Evolutionary conservation across 2,329 filamentous ascomycete species (phyloP).

Genomic region (Penicillium sp.): DNA sequence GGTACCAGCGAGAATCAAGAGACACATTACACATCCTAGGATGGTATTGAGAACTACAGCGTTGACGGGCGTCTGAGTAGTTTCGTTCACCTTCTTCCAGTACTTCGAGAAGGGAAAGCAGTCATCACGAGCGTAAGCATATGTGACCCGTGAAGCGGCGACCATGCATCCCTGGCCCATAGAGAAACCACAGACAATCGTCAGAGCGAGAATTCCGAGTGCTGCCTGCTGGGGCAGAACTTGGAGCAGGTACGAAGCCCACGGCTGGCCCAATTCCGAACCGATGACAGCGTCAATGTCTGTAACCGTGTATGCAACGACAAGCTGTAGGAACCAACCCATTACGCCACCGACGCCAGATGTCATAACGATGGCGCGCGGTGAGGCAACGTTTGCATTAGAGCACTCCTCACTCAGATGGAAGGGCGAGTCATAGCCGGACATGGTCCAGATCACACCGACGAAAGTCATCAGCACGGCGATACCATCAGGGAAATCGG

Average conservation of each 20-base stretch:
- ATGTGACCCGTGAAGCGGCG: conserved; percentile 66
- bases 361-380: conserved; percentile 71
- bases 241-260: conserved; percentile 69
- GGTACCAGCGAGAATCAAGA: conserved; percentile 66
- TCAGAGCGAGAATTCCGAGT: conserved; percentile 64
- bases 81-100: conserved; percentile 61
- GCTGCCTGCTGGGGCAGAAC: conserved; percentile 62
- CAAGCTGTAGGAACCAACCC: conserved; percentile 73
- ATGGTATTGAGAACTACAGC: conserved; percentile 67
- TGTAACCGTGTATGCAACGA: conserved; percentile 70
- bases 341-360: conserved; percentile 65
- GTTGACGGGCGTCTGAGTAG: conserved; percentile 68
- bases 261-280: conserved; percentile 67
- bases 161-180: conserved; percentile 77
- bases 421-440: conserved; percentile 68
- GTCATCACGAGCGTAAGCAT: conserved; percentile 71
- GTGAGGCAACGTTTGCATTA: conserved; percentile 69
- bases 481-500: conserved; percentile 67
- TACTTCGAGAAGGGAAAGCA: conserved; percentile 63
- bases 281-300: conserved; percentile 61
- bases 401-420: conserved; percentile 75
- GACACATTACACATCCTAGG: conserved; percentile 60
- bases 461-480: conserved; percentile 72
- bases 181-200: conserved; percentile 68
- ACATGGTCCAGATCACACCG: conserved; percentile 69